Conservation (phyloP, 2,329 filamentous ascomycete species). For the Fusarium temperatum region DNA sequence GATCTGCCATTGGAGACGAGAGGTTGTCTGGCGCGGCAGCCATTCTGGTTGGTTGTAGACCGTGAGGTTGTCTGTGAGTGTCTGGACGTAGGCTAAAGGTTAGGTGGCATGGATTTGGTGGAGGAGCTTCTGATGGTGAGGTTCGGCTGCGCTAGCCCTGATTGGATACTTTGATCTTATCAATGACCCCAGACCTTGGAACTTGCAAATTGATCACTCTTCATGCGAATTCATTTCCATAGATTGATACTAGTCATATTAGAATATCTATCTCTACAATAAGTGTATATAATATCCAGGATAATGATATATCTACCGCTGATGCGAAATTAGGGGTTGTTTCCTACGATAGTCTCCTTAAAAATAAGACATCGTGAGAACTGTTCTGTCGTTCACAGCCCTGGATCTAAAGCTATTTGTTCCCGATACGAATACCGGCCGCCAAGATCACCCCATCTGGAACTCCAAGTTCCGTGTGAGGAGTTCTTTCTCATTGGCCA, state of each 20-base stretch:
- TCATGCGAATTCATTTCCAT: background rate
- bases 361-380: background rate
- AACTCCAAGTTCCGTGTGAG: constrained; percentile 8
- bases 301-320: background rate
- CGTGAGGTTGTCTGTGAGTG: constrained; percentile 18
- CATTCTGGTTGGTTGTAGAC: constrained; percentile 16
- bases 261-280: background rate
- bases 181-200: constrained; percentile 6
- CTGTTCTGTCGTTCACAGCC: background rate
- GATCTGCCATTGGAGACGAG: constrained; percentile 39
- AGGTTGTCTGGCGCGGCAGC: constrained; percentile 42
- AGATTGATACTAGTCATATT: fast-evolving
- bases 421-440: background rate
- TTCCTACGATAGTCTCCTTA: background rate
- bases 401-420: background rate
- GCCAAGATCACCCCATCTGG: constrained; percentile 10
- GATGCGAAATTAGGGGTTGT: too few relatives aligned
- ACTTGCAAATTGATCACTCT: background rate
- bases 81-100: constrained; percentile 26
- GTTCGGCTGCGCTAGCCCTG: constrained; percentile 21
- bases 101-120: constrained; percentile 35
- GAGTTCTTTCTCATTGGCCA: constrained; percentile 4
- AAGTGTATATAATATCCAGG: too few relatives aligned
- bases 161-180: constrained; percentile 21
- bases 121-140: constrained; percentile 6